Base-by-base conservation (phyloP, 805 yeast genomes). In the Ogataea populi-albae region DNA sequence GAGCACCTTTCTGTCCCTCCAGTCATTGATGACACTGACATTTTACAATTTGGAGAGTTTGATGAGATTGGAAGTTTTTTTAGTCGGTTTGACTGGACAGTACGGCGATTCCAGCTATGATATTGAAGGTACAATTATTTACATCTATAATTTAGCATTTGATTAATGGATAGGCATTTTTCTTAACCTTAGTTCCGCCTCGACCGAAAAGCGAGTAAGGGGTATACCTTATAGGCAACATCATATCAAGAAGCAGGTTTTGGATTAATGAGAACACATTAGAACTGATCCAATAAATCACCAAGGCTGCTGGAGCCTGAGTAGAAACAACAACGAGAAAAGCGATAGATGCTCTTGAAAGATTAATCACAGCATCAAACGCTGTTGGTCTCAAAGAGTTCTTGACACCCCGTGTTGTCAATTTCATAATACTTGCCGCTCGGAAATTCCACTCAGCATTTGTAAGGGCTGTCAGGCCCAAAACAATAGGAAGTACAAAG, bases 271-370 rank as follows among this genome's bases (percentile, higher is more conserved):
- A 88, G 54, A 70, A 89, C 4, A 71, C 48, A 54, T 87, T 89
- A 0, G 96, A 87, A 30, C 91, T 78, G 20, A 86, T 71, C 98
- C 98, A 91, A 61, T 89, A 91, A n/a, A 87, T 55, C 0, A 82
- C 76, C 23, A 89, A 63, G 0, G 94, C 86, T 19, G 81, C 66
- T 0, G 98, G 95, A 0, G 95, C 94, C 50, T 88, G 93, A 26
- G 88, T 75, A 0, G 95, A 71, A 14, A 88, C 67, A 4, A 87
- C 88, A 82, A 87, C 86, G 61, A 91, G 67, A 45, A 86, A 77
- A 1, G 88, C 77, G 34, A 85, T 77, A 16, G 91, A 78, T 45
- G 86, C 68, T 50, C 96, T 68, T 2, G 94, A 76, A 2, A 85
- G 52, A 43, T 79, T 86, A 36, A 85, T 70, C 23, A 89, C 52